Conservation (phyloP, 371 early-diverging fungal species). For the Dinochytrium kinnereticum region DNA sequence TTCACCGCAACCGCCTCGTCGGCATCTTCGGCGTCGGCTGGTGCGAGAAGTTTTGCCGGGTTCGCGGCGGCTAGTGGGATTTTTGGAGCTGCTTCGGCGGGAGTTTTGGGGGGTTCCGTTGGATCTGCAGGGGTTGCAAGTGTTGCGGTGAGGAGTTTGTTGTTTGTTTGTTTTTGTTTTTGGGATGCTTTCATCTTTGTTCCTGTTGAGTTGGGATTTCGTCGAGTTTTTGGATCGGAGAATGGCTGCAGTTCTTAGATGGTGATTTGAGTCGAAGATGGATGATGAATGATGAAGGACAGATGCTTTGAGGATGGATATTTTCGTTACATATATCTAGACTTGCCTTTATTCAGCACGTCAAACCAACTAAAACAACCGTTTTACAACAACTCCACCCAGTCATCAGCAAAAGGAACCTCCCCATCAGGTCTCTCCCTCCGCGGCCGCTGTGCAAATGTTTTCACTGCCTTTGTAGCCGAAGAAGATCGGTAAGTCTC, state of each 20-base stretch:
- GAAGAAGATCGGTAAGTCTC: constrained; percentile 12
- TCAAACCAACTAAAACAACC: background rate
- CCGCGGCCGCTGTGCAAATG: background rate
- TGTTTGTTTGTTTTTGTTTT: too few relatives aligned
- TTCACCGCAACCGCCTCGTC: background rate
- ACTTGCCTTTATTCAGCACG: background rate
- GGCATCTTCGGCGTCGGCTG: background rate
- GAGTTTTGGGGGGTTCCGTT: background rate
- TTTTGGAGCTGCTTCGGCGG: background rate
- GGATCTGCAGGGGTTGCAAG: background rate
- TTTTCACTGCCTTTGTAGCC: background rate
- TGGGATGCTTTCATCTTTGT: too few relatives aligned
- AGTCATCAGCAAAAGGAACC: background rate
- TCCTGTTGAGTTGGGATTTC: too few relatives aligned
- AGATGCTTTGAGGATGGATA: background rate
- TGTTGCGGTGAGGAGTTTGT: background rate
- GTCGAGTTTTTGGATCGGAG: background rate
- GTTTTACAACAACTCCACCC: background rate
- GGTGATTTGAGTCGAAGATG: background rate
- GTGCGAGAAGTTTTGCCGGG: background rate
- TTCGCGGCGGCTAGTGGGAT: background rate
- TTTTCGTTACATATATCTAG: background rate
- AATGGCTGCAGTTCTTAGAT: background rate
- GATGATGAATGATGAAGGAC: background rate
- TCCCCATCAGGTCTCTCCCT: background rate